Evolutionary conservation across 2,329 filamentous ascomycete species (phyloP).

Genomic region (Colletotrichum karsti): DNA sequence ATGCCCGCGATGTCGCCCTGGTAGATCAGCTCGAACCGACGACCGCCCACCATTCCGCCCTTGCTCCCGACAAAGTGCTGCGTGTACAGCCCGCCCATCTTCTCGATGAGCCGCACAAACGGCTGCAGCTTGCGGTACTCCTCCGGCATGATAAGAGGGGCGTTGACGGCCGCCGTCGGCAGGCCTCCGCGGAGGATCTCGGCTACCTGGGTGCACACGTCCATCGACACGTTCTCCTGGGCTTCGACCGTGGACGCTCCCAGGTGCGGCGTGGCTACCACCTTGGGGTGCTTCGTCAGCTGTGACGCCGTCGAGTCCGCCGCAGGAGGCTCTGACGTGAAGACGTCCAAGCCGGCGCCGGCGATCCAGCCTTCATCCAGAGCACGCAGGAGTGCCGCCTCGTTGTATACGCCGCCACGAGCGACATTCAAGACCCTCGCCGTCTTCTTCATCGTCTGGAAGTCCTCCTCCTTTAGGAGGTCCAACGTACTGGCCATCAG

Average conservation of each 20-base stretch:
- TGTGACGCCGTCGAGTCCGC: slow-evolving; percentile 64
- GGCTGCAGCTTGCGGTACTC: slow-evolving; percentile 82
- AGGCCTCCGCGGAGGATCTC: slow-evolving; percentile 77
- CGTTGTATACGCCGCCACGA: slow-evolving; percentile 82
- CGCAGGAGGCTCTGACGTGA: slow-evolving; percentile 75
- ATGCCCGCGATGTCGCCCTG: slow-evolving; percentile 78
- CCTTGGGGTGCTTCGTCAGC: slow-evolving; percentile 74
- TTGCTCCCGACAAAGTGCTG: slow-evolving; percentile 69
- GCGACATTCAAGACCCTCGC: slow-evolving; percentile 83
- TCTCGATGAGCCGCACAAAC: slow-evolving; percentile 79
- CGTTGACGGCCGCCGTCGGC: slow-evolving; percentile 81
- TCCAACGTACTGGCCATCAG: slow-evolving; percentile 80
- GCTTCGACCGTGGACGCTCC: slow-evolving; percentile 84
- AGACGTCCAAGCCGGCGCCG: slow-evolving; percentile 83
- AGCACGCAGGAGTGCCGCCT: slow-evolving; percentile 75
- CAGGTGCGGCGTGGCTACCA: slow-evolving; percentile 82
- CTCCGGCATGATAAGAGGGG: slow-evolving; percentile 81
- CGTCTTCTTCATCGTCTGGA: slow-evolving; percentile 76
- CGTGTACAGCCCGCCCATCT: slow-evolving; percentile 81
- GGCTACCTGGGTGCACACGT: slow-evolving; percentile 83
- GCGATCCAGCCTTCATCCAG: slow-evolving; percentile 77
- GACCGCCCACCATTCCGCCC: slow-evolving; percentile 62
- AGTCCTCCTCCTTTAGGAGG: slow-evolving; percentile 73
- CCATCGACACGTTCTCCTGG: slow-evolving; percentile 84
- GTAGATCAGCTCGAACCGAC: slow-evolving; percentile 79